These are phyloP conservation scores for Clarireedia sp. DNA, from an alignment of 2,329 filamentous ascomycete genomes.

Conservation along the genomic window DNA sequence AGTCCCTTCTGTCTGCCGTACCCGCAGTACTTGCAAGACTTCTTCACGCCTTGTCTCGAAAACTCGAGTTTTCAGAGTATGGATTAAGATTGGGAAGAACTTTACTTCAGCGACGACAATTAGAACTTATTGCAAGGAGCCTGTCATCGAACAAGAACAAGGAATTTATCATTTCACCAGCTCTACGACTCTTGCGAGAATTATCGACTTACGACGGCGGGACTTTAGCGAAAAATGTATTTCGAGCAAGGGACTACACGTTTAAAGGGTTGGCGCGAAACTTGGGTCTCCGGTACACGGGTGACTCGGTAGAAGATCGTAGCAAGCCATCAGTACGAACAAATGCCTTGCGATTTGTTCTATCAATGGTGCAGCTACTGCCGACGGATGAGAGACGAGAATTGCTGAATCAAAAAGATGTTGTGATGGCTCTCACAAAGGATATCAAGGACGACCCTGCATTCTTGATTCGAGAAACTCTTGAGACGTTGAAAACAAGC, in stretches of 20 bases:
- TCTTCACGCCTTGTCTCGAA: conserved; percentile 66
- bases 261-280: conserved; percentile 76
- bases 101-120: conserved; percentile 70
- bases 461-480: conserved; percentile 64
- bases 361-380: conserved; percentile 72
- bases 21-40: conserved; percentile 75
- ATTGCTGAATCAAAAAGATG: conserved; percentile 65
- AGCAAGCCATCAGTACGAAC: conserved; percentile 73
- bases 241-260: conserved; percentile 68
- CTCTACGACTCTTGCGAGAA: conserved; percentile 76
- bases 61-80: conserved; percentile 65
- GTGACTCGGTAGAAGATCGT: conserved; percentile 53
- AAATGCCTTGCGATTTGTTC: conserved; percentile 72
- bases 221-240: conserved; percentile 66
- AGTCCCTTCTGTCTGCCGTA: conserved; percentile 71
- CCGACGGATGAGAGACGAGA: conserved; percentile 72
- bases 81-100: conserved; percentile 75
- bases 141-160: conserved; percentile 74
- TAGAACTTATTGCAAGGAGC: conserved; percentile 72
- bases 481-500: conserved; percentile 60
- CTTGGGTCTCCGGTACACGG: conserved; percentile 58
- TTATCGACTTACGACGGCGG: conserved; percentile 82
- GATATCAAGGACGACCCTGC: conserved; percentile 71
- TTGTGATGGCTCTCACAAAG: conserved; percentile 65
- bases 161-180: conserved; percentile 82